phyloP scores from a whole-genome alignment of 2,329 filamentous ascomycete genomes.

The Phyllosticta paracitricarpa region DNA sequence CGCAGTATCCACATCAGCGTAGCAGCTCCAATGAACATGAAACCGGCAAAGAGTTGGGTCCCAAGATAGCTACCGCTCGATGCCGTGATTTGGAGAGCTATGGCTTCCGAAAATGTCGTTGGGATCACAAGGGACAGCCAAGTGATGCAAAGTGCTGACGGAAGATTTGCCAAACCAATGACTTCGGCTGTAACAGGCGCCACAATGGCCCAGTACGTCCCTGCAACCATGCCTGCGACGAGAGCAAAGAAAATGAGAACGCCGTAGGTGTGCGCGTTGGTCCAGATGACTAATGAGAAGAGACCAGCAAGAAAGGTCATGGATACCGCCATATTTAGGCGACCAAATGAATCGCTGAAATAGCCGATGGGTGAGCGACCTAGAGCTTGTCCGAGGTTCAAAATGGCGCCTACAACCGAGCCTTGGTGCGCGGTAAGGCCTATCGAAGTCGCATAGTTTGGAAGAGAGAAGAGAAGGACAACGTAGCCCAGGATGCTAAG shows the following conservation, averaged over 20 bases:
- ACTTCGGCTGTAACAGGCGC: conserved; percentile 64
- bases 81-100: conserved; percentile 44
- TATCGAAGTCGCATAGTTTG: conserved; percentile 60
- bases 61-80: conserved; percentile 43
- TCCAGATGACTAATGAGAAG: conserved; percentile 63
- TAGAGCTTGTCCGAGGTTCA: conserved; percentile 58
- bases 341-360: conserved; percentile 58
- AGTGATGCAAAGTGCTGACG: conserved; percentile 58
- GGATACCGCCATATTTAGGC: conserved; percentile 60
- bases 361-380: conserved; percentile 65
- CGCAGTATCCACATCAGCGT: conserved; percentile 44
- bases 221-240: conserved; percentile 55
- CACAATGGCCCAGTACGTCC: conserved; percentile 56
- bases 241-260: conserved; percentile 63
- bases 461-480: conserved; percentile 65
- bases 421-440: conserved; percentile 59
- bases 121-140: conserved; percentile 65
- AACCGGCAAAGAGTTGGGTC: conserved; percentile 50
- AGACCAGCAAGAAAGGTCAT: conserved; percentile 56
- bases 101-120: conserved; percentile 52
- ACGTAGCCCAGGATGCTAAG: conserved; percentile 66
- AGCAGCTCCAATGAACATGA: conserved; percentile 52
- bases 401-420: conserved; percentile 59
- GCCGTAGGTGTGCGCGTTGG: conserved; percentile 56
- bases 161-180: conserved; percentile 58